Evolutionary conservation across 768 basidiomycete genomes (phyloP), one percentile per base, ranked within the genome.

Genomic region (Candolleomyces aberdarensis): DNA sequence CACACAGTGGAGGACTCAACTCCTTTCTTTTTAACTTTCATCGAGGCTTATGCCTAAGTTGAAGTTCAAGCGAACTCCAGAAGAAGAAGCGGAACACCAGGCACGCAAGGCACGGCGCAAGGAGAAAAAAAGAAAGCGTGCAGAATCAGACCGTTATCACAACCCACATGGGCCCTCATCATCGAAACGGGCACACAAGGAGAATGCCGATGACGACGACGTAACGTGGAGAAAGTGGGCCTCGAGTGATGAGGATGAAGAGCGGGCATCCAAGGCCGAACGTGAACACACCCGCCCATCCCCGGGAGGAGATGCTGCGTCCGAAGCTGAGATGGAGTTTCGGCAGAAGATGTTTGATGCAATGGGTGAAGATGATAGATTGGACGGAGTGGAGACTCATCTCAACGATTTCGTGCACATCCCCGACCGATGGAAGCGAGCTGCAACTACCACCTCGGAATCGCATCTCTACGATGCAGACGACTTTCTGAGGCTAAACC

Each of bases 331-430:
- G 60, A 63, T 84, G 32, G 91, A 92, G 31, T 95, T 92, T 70
- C 77, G 83, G 47, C 87, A 89, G 65, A 93, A 86, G 75, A 79
- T 94, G 77, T 84, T 84, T 65, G 84, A 80, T 49, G 89, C 88
- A 10, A 76, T 89, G 67, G 87, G 80, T 49, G 89, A 92, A 32
- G 91, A 94, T 62, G 86, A 88, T 60, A 77, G 85, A 46, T 69
- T 91, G 36, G 87, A 89, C 62, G 77, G 77, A 3, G 67, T 92
- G 44, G 82, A 89, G 69, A 78, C 86, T 4, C 79, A 75, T 41
- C 75, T 92, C 64, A 91, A 88, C 63, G 80, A 83, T 50, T 90
- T 85, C 70, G 79, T 81, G 2, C 90, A 91, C 71, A 76, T 94
- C 3, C 93, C 92, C 5, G 78, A 83, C 64, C 81, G 91, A 44